Conservation (phyloP, 2,329 filamentous ascomycete genomes). For the Arthroderma uncinatum region DNA sequence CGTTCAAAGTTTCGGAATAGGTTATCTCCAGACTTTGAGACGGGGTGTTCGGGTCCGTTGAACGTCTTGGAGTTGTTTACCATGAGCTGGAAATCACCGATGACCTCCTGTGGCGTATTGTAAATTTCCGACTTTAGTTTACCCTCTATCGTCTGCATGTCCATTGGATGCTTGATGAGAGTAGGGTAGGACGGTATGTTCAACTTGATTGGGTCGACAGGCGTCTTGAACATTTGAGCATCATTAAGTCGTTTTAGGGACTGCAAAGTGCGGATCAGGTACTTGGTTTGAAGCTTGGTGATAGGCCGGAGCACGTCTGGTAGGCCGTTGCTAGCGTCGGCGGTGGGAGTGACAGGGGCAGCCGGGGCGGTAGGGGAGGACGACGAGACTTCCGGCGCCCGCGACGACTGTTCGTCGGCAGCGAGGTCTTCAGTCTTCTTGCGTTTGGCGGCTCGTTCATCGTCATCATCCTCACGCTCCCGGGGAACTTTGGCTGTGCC, state of each 20-base stretch:
- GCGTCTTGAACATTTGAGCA: conserved; percentile 61
- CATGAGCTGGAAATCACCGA: conserved; percentile 64
- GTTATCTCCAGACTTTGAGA: conserved; percentile 57
- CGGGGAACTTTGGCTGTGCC: conserved; percentile 53
- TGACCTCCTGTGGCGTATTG: conserved; percentile 57
- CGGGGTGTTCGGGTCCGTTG: conserved; percentile 67
- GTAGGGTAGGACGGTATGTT: conserved; percentile 63
- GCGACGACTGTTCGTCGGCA: conserved; percentile 34
- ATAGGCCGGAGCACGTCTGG: conserved; percentile 19
- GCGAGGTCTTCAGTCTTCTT: conserved; percentile 57
- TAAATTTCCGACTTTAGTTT: conserved; percentile 66
- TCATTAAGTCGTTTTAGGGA: conserved; percentile 72
- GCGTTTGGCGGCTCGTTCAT: conserved; percentile 65
- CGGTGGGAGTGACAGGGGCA: conserved; percentile 19
- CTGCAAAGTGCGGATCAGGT: conserved; percentile 29
- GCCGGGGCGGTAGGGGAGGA: conserved; percentile 31
- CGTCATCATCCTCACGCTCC: conserved; percentile 62
- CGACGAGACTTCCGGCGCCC: conserved; percentile 35
- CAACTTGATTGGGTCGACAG: conserved; percentile 67
- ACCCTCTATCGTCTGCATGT: conserved; percentile 69
- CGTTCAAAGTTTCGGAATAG: conserved; percentile 50
- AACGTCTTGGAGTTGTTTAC: conserved; percentile 68
- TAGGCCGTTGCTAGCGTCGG: conserved; percentile 23
- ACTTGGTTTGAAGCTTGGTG: conserved; percentile 35
- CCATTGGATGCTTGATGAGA: conserved; percentile 67